phyloP scores from a whole-genome alignment of 2,329 filamentous ascomycete genomes.

The Nothophaeocryptopus gaeumannii region DNA sequence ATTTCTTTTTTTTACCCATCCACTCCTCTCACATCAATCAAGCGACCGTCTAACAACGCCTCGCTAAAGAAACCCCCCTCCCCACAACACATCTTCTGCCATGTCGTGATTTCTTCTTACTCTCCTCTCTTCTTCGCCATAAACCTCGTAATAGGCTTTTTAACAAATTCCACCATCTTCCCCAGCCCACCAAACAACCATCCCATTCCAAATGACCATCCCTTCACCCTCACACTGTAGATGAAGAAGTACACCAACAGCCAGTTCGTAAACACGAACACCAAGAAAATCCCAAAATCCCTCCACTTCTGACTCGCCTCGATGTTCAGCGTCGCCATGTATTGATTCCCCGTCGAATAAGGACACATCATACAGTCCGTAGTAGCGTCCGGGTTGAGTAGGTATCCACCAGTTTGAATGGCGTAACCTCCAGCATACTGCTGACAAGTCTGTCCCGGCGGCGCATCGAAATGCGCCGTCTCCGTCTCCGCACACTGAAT shows the following conservation, averaged over 20 bases:
- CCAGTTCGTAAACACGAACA: slow-evolving; percentile 67
- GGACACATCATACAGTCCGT: slow-evolving; percentile 66
- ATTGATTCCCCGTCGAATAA: slow-evolving; percentile 65
- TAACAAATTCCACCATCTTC: slow-evolving; percentile 38
- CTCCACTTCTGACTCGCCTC: slow-evolving; percentile 63
- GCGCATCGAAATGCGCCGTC: slow-evolving; percentile 63
- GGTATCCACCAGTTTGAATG: slow-evolving; percentile 55
- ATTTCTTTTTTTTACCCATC: no score
- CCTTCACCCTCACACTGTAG: slow-evolving; percentile 66
- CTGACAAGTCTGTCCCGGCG: slow-evolving; percentile 61
- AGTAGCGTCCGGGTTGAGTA: slow-evolving; percentile 60
- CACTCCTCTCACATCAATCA: no score
- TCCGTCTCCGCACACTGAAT: slow-evolving; percentile 52
- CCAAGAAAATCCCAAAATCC: slow-evolving; percentile 69
- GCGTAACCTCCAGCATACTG: slow-evolving; percentile 64
- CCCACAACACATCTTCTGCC: no score
- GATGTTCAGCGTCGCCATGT: slow-evolving; percentile 59
- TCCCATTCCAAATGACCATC: slow-evolving; percentile 69
- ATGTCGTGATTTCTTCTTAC: slow-evolving; percentile 1
- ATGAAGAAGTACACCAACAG: slow-evolving; percentile 56
- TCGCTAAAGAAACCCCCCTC: no score
- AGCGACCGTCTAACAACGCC: slow-evolving; percentile 1
- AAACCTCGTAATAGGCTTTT: slow-evolving; percentile 32
- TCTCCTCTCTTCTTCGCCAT: slow-evolving; percentile 22
- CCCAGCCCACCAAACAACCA: slow-evolving; percentile 52